Percentiles rank a stretch among this genome's conserved stretches.
Evolutionary conservation across 106 monocot species (phyloP).

Genomic region (Dendrobium catenatum): DNA sequence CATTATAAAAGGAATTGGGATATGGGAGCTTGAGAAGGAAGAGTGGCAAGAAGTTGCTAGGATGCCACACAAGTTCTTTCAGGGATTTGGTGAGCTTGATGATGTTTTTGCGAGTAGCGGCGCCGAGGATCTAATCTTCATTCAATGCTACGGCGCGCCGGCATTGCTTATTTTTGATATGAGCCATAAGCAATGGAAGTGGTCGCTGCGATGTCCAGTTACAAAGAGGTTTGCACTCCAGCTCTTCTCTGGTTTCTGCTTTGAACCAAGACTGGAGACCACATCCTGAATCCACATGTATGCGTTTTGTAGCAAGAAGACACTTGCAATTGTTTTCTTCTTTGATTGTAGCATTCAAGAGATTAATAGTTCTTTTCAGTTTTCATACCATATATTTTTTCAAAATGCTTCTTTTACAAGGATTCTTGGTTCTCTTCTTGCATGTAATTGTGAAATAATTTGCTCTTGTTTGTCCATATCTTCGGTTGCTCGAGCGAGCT

Average conservation of each 20-base stretch:
- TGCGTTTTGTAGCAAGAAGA: neutral
- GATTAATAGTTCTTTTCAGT: neutral
- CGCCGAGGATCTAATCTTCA: slow-evolving; percentile 40
- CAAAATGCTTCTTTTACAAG: neutral
- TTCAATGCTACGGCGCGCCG: slow-evolving; percentile 52
- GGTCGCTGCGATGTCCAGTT: slow-evolving; percentile 46
- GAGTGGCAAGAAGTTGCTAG: slow-evolving; percentile 64
- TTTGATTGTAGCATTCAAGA: neutral
- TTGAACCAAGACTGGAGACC: slow-evolving; percentile 51
- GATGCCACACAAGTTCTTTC: slow-evolving; percentile 81
- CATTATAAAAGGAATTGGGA: slow-evolving; percentile 84
- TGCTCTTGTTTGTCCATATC: no score
- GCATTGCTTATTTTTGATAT: slow-evolving; percentile 46
- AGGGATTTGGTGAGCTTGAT: slow-evolving; percentile 16
- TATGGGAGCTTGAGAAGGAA: slow-evolving; percentile 69
- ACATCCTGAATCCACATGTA: slow-evolving; percentile 15
- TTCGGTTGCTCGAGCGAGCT: no score
- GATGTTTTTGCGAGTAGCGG: slow-evolving; percentile 37
- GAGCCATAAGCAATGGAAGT: slow-evolving; percentile 37
- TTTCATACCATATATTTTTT: neutral
- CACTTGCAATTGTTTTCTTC: neutral
- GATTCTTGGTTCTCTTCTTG: no score
- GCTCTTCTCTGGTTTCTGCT: slow-evolving; percentile 61
- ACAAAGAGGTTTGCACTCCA: slow-evolving; percentile 55
- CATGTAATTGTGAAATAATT: no score